Evolutionary conservation across 768 basidiomycete genomes (phyloP), one percentile per base, ranked within the genome.

Genomic region (Suillus weaverae): DNA sequence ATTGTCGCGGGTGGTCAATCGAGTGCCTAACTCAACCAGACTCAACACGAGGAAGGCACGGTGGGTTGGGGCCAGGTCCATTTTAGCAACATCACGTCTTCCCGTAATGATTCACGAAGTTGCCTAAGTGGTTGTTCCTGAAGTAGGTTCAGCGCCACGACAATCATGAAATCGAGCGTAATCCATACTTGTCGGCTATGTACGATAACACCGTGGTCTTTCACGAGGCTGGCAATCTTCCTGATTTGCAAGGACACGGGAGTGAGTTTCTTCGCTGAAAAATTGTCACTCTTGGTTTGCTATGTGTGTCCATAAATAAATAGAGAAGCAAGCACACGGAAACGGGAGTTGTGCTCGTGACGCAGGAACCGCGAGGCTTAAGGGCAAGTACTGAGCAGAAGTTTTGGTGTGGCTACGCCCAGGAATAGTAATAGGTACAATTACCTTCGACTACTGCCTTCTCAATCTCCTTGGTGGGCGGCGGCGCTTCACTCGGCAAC

Each of bases 361-460:
- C 39, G 56, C 38, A 18, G 56, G 30, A 44, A 30, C 38, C 26
- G 2, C 11, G 7, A 5, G 3, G 5, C 36, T 61, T 65, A 50
- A 53, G 7, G 9, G 22, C 1, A 1, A 26, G 26, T 26, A 38
- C 46, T 48, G 46, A 53, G 53, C 38, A 48, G 43, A 38, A 44
- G 7, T 30, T 50, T 9, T 22, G 44, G 59, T 22, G 79, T 66
- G 68, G 92, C 96, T 96, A 73, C 91, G 94, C 16, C 97, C 97
- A 43, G 96, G 97, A 51, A 98, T 83, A 9, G 94, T 95, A 26
- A 98, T 77, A 0, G 97, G 95, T 0, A 96, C 83, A 61, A 99
- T 88, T 67, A 98, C 81, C 2, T 20, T 54, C 53, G 10, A 20
- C 30, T 51, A 18, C 14, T 26, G 90, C 92, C 80, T 95, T 95